Evolutionary conservation across 805 yeast genomes (phyloP), one percentile per base, ranked within the genome.

Genomic region (Pichia phayaonensis): DNA sequence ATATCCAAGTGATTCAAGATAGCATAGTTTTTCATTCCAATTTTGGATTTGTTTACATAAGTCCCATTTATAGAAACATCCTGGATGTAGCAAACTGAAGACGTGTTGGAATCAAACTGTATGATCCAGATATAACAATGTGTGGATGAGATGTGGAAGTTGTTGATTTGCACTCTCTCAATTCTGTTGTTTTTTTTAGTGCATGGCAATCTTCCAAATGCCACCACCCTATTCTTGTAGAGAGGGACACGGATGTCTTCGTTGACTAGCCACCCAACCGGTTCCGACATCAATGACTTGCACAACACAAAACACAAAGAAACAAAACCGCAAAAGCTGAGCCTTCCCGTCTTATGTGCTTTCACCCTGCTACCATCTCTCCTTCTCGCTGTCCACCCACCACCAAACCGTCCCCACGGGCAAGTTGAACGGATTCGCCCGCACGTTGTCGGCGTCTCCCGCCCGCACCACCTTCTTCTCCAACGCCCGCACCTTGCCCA

Each of bases 331-430:
- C 31, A 8, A 34, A 8, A 16, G 38, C 38, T 34, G 38, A 34
- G 38, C 38, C 38, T 34, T 16, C 18, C 18, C 15, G 15, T 29
- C 31, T 12, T 29, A 20, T 16, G 20, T 7, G 4, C 20, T 8
- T 5, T n/a, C 39, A 16, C 21, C 8, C 16, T 39, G 11, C 29
- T n/a, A 16, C 31, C 44, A n/a, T 24, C 44, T 11, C 15, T 24
- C 21, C 20, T 18, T 26, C 16, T 77, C 79, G 7, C 84, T 77
- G 58, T 72, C 43, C 1, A 41, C 43, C 43, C 43, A 69, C 59
- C 69, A 81, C 94, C 95, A 86, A 1, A 72, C 66, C 2, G 79
- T 66, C 0, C 90, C 90, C 39, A 71, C 72, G 24, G 81, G 74
- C 45, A 88, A 71, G 44, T 74, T 77, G 64, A 78, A 87, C 7